phyloP scores from a whole-genome alignment of 139 green algal species.

The Chlorella sp. region DNA sequence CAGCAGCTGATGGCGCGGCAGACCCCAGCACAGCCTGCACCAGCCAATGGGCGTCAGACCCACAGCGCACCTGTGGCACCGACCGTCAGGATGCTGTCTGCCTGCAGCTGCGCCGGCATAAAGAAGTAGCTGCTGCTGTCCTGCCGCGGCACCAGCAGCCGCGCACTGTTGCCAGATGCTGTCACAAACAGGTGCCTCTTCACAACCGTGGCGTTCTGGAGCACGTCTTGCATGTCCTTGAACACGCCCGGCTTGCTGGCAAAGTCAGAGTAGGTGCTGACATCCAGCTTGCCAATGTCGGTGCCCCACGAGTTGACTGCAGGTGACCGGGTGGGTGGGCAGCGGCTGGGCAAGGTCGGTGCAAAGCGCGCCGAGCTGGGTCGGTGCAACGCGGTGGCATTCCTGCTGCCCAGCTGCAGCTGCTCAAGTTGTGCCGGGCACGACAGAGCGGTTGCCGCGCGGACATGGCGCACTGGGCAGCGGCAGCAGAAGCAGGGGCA shows the following conservation, averaged over 20 bases:
- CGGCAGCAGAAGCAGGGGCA: too few species aligned
- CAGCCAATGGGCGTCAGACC: too few species aligned
- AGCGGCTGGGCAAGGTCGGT: too few species aligned
- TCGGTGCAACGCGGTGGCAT: too few species aligned
- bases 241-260: too few species aligned
- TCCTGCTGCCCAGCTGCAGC: too few species aligned
- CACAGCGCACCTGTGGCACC: not conserved
- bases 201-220: not conserved
- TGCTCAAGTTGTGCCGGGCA: not conserved
- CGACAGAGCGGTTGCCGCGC: too few species aligned
- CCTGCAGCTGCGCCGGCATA: not conserved
- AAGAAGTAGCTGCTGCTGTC: not conserved
- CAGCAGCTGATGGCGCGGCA: too few species aligned
- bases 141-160: not conserved
- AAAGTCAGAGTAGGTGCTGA: too few species aligned
- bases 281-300: not conserved
- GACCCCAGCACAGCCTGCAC: too few species aligned
- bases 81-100: constrained; percentile 17
- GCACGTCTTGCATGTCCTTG: not conserved
- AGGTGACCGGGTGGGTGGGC: not conserved
- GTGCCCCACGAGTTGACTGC: constrained; percentile 24
- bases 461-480: too few species aligned
- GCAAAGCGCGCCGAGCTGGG: too few species aligned
- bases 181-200: constrained; percentile 2
- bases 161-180: constrained; percentile 2